Conservation (phyloP, 1,284 basidiomycete species). For the Schizophyllum commune region DNA sequence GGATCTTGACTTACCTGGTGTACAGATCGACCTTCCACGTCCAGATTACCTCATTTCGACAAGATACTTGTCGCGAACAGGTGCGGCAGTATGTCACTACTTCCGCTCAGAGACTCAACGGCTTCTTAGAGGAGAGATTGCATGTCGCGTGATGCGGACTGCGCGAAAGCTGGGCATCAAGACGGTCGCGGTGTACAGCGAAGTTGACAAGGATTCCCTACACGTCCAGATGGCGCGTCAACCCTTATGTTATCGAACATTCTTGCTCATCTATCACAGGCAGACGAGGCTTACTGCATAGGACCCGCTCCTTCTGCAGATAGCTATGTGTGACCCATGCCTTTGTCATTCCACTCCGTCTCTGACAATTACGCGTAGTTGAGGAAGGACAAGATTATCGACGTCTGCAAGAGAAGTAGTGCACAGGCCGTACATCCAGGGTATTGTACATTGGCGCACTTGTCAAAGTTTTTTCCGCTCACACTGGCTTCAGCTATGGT, state of each 20-base stretch:
- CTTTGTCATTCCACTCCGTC: not conserved
- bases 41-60: constrained; percentile 50
- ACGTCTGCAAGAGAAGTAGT: constrained; percentile 70
- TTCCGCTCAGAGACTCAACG: no score
- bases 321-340: constrained; percentile 63
- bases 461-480: not conserved
- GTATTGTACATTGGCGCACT: constrained; percentile 22
- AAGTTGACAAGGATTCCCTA: constrained; percentile 71
- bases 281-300: constrained; percentile 94
- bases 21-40: not conserved
- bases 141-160: constrained; percentile 86
- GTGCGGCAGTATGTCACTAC: constrained; percentile 26
- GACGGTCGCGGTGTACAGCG: constrained; percentile 88
- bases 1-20: not conserved
- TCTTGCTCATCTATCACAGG: constrained; percentile 33
- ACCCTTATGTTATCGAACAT: not conserved
- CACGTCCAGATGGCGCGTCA: constrained; percentile 64
- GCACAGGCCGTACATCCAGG: constrained; percentile 87
- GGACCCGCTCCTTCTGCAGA: constrained; percentile 84
- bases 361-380: constrained; percentile 40
- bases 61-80: constrained; percentile 86
- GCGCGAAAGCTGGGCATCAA: constrained; percentile 83
- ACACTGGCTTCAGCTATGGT: constrained; percentile 56
- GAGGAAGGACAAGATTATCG: constrained; percentile 83
- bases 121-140: constrained; percentile 95